A percentile compares a stretch with the other conserved stretches of the same genome.
Conservation (phyloP, 2,329 filamentous ascomycete genomes). For the Aspergillus brasiliensis region DNA sequence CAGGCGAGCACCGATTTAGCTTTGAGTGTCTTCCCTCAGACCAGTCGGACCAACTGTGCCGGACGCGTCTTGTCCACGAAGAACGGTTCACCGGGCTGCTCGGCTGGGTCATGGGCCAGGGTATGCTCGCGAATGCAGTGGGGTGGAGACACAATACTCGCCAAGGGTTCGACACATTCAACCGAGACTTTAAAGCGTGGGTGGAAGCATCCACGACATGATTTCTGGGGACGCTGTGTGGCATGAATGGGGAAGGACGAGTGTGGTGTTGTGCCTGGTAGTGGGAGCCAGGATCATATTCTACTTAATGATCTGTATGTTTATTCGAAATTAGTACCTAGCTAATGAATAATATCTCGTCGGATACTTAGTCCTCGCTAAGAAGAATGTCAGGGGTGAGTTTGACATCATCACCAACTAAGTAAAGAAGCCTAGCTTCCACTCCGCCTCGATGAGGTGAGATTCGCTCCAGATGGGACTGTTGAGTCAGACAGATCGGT, state of each 20-base stretch:
- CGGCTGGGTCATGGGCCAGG: conserved; percentile 10
- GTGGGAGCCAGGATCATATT: too few relatives aligned
- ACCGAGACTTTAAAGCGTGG: conserved; percentile 11
- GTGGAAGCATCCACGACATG: not conserved
- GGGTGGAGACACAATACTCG: not conserved
- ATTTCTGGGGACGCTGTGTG: not conserved
- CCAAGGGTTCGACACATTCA: conserved; percentile 8
- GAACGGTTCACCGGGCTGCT: conserved; percentile 11
- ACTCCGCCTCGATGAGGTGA: too few relatives aligned
- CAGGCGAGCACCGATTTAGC: conserved; percentile 9
- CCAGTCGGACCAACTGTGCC: not conserved
- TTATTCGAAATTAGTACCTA: too few relatives aligned
- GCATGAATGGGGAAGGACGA: not conserved
- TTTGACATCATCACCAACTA: too few relatives aligned
- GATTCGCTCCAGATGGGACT: too few relatives aligned
- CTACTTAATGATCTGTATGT: too few relatives aligned
- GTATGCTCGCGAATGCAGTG: not conserved
- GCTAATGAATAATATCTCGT: too few relatives aligned
- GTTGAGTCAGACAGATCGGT: too few relatives aligned
- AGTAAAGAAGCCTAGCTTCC: too few relatives aligned
- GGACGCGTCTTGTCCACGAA: conserved; percentile 11
- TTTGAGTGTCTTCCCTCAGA: conserved; percentile 1
- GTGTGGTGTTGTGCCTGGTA: not conserved
- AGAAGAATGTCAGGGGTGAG: too few relatives aligned
- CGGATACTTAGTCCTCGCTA: too few relatives aligned